Base-by-base conservation (phyloP, 2,329 filamentous ascomycete genomes). In the Aspergillus carbonarius region DNA sequence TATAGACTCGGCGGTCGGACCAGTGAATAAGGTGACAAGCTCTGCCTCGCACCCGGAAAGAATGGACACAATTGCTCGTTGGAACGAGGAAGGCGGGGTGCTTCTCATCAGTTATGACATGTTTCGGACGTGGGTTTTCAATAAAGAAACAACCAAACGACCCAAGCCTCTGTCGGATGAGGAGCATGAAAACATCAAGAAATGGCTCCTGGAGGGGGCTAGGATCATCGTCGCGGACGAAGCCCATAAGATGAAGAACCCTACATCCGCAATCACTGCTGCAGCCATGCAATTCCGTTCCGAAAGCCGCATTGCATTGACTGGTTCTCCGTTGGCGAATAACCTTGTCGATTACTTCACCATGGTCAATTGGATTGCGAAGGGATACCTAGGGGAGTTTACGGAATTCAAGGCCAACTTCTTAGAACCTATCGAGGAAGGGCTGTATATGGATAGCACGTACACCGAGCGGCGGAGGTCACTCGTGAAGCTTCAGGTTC, bases 311-410 rank as follows among this genome's bases (percentile, higher is more conserved):
- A 90, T 97, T 63, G 93, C 92, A 5, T 79, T 97, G 61, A 96
- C 92, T 0, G 93, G 92, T 0, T 93, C 92, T 0, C 93, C 93
- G 0, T 79, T 97, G 53, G 87, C 90, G 4, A 97, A 96, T 69
- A 90, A 91, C 53, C 85, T 96, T 0, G 79, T 83, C 27, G 93
- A 97, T 67, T 96, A 96, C 69, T 92, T 88, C 69, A 79, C 87
- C n/a, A 91, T 96, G 85, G 88, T 96, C 58, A 84, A 93, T 62
- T 96, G 92, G 91, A 86, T 95, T 52, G 88, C 91, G 1, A 90
- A 90, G 0, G 85, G 85, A 23, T 96, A 91, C 70, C 80, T 96
- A 2, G 92, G 91, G 0, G 81, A 84, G 3, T 74, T 82, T 9
- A 67, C 74, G 0, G 88, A 93, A 67, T 97, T 97, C 72, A 82